Percentiles rank a stretch among this genome's conserved stretches.
phyloP scores from a whole-genome alignment of 192 early-diverging fungal species.

The Geosiphon pyriformis region DNA sequence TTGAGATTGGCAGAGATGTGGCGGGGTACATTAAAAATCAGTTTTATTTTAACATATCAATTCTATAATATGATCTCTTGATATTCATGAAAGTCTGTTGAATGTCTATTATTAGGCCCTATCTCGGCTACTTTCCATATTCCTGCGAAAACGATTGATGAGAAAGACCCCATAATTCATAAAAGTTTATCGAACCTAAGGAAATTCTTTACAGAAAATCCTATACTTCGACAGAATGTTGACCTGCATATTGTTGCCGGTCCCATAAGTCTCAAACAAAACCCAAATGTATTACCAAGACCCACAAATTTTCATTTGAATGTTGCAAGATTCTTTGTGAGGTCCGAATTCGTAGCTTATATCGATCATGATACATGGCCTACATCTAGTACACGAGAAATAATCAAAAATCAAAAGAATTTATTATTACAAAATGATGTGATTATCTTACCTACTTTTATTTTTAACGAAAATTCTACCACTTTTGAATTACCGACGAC shows the following conservation, averaged over 20 bases:
- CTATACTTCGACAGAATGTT: slow-evolving; percentile 34
- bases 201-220: slow-evolving; percentile 33
- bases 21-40: slow-evolving; percentile 33
- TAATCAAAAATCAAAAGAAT: slow-evolving; percentile 11
- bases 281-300: slow-evolving; percentile 28
- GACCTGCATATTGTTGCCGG: slow-evolving; percentile 45
- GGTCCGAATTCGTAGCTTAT: slow-evolving; percentile 44
- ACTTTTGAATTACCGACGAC: not conserved
- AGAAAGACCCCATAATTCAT: slow-evolving; percentile 7
- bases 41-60: not conserved
- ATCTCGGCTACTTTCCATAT: slow-evolving; percentile 51
- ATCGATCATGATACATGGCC: slow-evolving; percentile 39
- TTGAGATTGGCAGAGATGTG: slow-evolving; percentile 42
- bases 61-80: too few relatives aligned
- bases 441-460: slow-evolving; percentile 49
- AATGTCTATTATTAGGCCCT: slow-evolving; percentile 38
- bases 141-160: slow-evolving; percentile 7
- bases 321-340: slow-evolving; percentile 48
- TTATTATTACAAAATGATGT: slow-evolving; percentile 36
- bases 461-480: slow-evolving; percentile 26
- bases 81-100: too few relatives aligned
- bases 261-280: slow-evolving; percentile 21
- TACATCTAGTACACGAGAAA: slow-evolving; percentile 35
- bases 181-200: slow-evolving; percentile 1
- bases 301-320: slow-evolving; percentile 49